Base-by-base conservation (phyloP, 1,284 basidiomycete species). In the Pseudozyma flocculosa region DNA sequence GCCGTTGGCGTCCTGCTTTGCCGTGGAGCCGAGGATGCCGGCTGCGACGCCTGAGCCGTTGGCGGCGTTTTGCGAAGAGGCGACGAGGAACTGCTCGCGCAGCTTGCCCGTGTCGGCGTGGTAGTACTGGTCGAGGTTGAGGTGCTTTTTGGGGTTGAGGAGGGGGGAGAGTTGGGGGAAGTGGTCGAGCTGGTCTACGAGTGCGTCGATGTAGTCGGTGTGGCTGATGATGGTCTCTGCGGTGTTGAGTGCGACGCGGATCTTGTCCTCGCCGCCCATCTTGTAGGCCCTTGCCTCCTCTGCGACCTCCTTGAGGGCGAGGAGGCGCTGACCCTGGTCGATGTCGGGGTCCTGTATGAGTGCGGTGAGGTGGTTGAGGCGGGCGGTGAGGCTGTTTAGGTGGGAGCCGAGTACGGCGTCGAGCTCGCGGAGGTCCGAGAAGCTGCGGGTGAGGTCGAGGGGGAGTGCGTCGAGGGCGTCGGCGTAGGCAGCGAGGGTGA, bases 191-290 rank as follows among this genome's bases (percentile, higher is more conserved):
- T 70, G 68, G 37, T 56, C 53, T 22, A 73, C 59, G 14, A 77
- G 55, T 2, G 72, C 61, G 40, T 73, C 72, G 29, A 77, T 76
- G 56, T 75, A 73, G 34, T 74, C 72, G 4, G 73, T 73, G 54
- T 77, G 75, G 48, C 72, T 74, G 52, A 73, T 64, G 52, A 76
- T 75, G 61, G 82, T 89, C 80, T 99, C 94, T 48, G 92, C 91
- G 11, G 93, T 93, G 68, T 89, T 89, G 66, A 88, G 91, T 11
- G 92, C 92, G 54, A 97, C 92, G 72, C 93, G 86, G 78, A 98
- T 97, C 83, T 98, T 98, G 85, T 99, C 94, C 79, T 98, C 95
- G 40, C 90, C 91, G 37, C 95, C 95, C 54, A 93, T 85, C 79
- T 92, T 92, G 81, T 96, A 90, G 43, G 89, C 85, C 38, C 85